A percentile compares a stretch with the other conserved stretches of the same genome.
These are phyloP conservation scores for Niveomyces coronatus DNA, from an alignment of 2,329 filamentous ascomycete species.

Conservation along the genomic window DNA sequence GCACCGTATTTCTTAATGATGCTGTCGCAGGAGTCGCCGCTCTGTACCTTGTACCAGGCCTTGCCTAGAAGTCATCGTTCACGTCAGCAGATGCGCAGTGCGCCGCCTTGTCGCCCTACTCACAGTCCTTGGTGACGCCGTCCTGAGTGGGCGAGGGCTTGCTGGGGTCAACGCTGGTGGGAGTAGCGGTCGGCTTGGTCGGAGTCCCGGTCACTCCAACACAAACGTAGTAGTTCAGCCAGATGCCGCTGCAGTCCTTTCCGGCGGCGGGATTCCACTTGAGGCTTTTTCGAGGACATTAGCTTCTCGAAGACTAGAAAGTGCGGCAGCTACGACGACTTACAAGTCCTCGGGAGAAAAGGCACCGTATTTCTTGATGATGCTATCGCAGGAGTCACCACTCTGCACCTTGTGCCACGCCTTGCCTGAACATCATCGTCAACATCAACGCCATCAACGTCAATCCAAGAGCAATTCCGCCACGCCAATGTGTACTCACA, in stretches of 20 bases:
- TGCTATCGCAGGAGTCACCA: slow-evolving; percentile 10
- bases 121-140: slow-evolving; percentile 7
- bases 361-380: slow-evolving; percentile 18
- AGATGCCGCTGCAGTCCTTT: slow-evolving; percentile 5
- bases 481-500: too few relatives aligned
- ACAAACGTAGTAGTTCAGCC: slow-evolving; percentile 6
- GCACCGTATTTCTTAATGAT: slow-evolving; percentile 16
- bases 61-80: too few relatives aligned
- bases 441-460: too few relatives aligned
- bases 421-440: too few relatives aligned
- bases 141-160: slow-evolving; percentile 7
- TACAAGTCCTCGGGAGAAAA: slow-evolving; percentile 12
- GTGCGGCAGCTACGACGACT: neutral
- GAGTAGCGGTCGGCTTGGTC: slow-evolving; percentile 1
- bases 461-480: too few relatives aligned
- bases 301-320: neutral
- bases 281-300: slow-evolving; percentile 17
- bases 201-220: slow-evolving; percentile 4
- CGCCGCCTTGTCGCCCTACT: too few relatives aligned
- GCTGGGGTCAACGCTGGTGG: slow-evolving; percentile 2
- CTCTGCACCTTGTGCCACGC: slow-evolving; percentile 9
- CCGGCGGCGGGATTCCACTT: slow-evolving; percentile 9
- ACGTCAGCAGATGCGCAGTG: too few relatives aligned
- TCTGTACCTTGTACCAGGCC: slow-evolving; percentile 10
- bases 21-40: slow-evolving; percentile 10